Evolutionary conservation across 345 rosid genomes (phyloP).

Genomic region (Arabidopsis suecica): DNA sequence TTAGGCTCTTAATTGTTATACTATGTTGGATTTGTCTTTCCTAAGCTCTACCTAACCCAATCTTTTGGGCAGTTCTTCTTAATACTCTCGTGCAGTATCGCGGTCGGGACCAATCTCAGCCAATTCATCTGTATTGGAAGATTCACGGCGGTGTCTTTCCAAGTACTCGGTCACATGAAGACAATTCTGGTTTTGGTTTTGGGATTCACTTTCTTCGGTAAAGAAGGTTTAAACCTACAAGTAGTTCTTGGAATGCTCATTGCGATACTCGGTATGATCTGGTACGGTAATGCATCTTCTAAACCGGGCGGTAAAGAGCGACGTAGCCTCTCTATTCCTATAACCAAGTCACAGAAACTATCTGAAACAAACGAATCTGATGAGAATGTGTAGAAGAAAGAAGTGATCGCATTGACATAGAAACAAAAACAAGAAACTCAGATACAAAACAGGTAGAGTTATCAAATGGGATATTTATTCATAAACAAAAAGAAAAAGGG

Average conservation of each 20-base stretch:
- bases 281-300: slow-evolving; percentile 96
- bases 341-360: slow-evolving; percentile 62
- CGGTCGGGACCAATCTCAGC: slow-evolving; percentile 97
- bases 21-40: background rate
- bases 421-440: slow-evolving; percentile 35
- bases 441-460: slow-evolving; percentile 46
- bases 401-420: slow-evolving; percentile 33
- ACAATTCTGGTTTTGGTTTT: slow-evolving; percentile 86
- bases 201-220: slow-evolving; percentile 91
- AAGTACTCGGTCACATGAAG: slow-evolving; percentile 99
- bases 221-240: slow-evolving; percentile 88
- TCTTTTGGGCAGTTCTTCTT: slow-evolving; percentile 66
- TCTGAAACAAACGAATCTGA: slow-evolving; percentile 59
- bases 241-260: slow-evolving; percentile 88
- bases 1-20: slow-evolving; percentile 13
- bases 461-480: slow-evolving; percentile 26
- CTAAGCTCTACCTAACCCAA: slow-evolving; percentile 1
- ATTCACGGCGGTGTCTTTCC: slow-evolving; percentile 95
- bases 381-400: slow-evolving; percentile 64
- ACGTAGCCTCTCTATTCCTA: slow-evolving; percentile 57
- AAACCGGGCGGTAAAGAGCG: slow-evolving; percentile 97
- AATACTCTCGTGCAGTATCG: slow-evolving; percentile 82
- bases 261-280: slow-evolving; percentile 89
- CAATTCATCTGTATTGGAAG: slow-evolving; percentile 99
- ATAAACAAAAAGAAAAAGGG: slow-evolving; percentile 24